Conservation (phyloP, 306 rosid genomes). For the Cicer pinnatifidum region DNA sequence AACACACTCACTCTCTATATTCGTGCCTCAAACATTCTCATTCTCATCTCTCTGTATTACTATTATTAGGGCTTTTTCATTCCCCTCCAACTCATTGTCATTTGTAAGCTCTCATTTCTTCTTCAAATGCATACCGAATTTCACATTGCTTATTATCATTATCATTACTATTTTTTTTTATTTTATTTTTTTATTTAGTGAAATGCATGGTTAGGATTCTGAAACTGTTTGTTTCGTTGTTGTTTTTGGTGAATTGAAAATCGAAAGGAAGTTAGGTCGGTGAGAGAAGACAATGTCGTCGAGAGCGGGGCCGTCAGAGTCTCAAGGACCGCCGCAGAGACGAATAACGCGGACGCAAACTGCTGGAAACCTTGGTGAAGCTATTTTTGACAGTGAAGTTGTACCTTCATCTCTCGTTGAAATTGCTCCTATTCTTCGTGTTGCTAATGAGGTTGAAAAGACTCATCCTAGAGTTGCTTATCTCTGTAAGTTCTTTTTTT, state of each 20-base stretch:
- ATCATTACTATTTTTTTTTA: background rate
- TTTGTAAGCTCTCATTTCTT: background rate
- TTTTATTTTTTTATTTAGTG: background rate
- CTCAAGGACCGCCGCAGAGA: slow-evolving; percentile 68
- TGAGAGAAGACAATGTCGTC: slow-evolving; percentile 56
- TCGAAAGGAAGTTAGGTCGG: background rate
- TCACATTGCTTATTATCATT: background rate
- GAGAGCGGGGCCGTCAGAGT: slow-evolving; percentile 65
- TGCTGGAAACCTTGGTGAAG: slow-evolving; percentile 87
- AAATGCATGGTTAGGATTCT: slow-evolving; percentile 1
- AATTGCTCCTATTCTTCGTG: slow-evolving; percentile 96
- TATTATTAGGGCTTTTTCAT: background rate
- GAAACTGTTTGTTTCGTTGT: background rate
- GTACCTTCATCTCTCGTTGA: slow-evolving; percentile 94
- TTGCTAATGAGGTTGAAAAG: slow-evolving; percentile 94
- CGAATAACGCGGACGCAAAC: slow-evolving; percentile 89
- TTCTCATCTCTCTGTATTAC: background rate
- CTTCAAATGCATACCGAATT: background rate
- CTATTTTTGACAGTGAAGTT: slow-evolving; percentile 82
- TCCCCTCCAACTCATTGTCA: background rate
- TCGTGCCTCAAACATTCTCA: slow-evolving; percentile 15
- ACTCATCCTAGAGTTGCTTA: slow-evolving; percentile 95
- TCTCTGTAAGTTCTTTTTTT: slow-evolving; percentile 66
- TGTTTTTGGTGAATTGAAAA: background rate
- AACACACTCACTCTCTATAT: background rate